Conservation (phyloP, 306 rosid genomes). For the Cucumis melo region DNA sequence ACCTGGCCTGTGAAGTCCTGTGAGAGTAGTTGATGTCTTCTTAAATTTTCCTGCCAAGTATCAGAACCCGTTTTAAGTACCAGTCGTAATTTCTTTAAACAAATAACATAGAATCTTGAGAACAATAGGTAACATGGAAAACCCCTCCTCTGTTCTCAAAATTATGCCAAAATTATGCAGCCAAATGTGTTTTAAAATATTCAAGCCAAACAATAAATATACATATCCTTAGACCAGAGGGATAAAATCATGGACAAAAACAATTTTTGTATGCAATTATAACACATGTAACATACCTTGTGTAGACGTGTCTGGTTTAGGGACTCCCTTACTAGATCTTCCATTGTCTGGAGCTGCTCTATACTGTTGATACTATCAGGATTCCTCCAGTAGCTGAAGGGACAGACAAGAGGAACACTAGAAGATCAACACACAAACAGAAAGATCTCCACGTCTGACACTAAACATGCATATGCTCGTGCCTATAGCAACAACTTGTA, state of each 20-base stretch:
- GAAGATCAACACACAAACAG: background rate
- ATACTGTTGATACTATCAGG: conserved; percentile 50
- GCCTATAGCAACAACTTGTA: background rate
- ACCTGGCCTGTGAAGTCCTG: conserved; percentile 73
- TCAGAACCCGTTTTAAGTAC: background rate
- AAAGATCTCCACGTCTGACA: background rate
- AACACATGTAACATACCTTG: conserved; percentile 32
- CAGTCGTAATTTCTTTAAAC: background rate
- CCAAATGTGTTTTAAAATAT: background rate
- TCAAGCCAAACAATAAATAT: background rate
- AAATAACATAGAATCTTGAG: background rate
- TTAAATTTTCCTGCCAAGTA: conserved; percentile 44
- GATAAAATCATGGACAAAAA: conserved; percentile 2
- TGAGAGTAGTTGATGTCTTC: conserved; percentile 61
- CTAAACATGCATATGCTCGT: conserved; percentile 2
- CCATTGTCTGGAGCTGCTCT: conserved; percentile 62
- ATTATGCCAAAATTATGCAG: background rate
- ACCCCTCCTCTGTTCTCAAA: background rate
- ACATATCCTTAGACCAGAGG: background rate
- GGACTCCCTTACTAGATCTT: conserved; percentile 60
- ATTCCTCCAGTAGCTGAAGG: conserved; percentile 49
- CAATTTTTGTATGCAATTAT: background rate
- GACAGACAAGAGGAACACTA: conserved; percentile 5
- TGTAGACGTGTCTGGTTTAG: conserved; percentile 45
- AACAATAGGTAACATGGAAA: background rate